These are phyloP conservation scores for Hypoxylon sp. DNA, from an alignment of 2,329 filamentous ascomycete genomes.

Conservation along the genomic window DNA sequence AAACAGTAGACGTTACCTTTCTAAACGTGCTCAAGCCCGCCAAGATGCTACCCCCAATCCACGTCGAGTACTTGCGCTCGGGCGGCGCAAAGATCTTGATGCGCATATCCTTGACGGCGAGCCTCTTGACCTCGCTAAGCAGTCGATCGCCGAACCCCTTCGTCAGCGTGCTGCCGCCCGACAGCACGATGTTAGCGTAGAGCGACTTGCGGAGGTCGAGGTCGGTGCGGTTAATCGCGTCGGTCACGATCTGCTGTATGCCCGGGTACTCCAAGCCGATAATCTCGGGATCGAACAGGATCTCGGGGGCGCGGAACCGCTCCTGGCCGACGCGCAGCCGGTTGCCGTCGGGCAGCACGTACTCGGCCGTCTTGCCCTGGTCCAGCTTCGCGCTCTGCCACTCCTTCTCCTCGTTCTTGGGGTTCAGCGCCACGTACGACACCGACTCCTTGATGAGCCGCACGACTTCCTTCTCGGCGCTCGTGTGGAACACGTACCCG, in stretches of 20 bases:
- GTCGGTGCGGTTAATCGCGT: slow-evolving; percentile 94
- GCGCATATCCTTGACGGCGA: slow-evolving; percentile 98
- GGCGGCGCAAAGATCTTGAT: slow-evolving; percentile 99
- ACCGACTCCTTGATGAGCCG: slow-evolving; percentile 95
- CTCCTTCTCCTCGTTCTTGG: slow-evolving; percentile 95
- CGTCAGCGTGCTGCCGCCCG: slow-evolving; percentile 93
- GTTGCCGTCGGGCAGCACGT: slow-evolving; percentile 90
- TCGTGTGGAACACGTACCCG: slow-evolving; percentile 95
- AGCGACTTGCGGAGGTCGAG: slow-evolving; percentile 94
- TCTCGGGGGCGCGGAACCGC: slow-evolving; percentile 94
- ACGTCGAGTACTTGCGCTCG: slow-evolving; percentile 98
- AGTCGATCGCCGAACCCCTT: slow-evolving; percentile 96
- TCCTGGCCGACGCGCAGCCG: slow-evolving; percentile 92
- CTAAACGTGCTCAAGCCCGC: slow-evolving; percentile 97
- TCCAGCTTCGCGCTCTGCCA: slow-evolving; percentile 86
- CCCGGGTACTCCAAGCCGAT: slow-evolving; percentile 97
- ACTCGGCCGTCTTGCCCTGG: slow-evolving; percentile 83
- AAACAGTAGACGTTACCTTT: slow-evolving; percentile 74
- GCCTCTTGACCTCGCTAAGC: slow-evolving; percentile 88
- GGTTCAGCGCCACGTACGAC: slow-evolving; percentile 90
- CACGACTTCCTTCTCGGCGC: slow-evolving; percentile 99
- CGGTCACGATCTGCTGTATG: slow-evolving; percentile 97
- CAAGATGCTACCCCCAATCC: slow-evolving; percentile 98
- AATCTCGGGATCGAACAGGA: slow-evolving; percentile 96
- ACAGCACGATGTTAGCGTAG: slow-evolving; percentile 97